These are phyloP conservation scores for Fusarium algeriense DNA, from an alignment of 2,329 filamentous ascomycete species.

Conservation along the genomic window DNA sequence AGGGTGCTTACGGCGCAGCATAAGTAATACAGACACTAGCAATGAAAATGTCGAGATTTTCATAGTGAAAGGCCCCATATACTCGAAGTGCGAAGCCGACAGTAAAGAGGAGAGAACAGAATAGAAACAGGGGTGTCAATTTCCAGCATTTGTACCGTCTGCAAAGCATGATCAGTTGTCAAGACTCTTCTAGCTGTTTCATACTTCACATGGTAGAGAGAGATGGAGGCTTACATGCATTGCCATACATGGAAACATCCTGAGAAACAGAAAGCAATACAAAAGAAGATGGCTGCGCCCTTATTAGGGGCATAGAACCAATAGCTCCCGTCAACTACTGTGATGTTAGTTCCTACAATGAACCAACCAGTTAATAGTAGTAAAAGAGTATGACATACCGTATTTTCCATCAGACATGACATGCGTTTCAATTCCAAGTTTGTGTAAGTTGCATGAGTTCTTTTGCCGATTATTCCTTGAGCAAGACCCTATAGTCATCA, in stretches of 20 bases:
- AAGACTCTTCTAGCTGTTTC: background rate
- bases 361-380: background rate
- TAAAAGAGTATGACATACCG: slow-evolving; percentile 36
- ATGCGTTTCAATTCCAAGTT: background rate
- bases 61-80: slow-evolving; percentile 51
- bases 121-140: slow-evolving; percentile 65
- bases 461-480: background rate
- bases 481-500: background rate
- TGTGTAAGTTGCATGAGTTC: background rate
- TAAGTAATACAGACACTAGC: slow-evolving; percentile 53
- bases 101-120: slow-evolving; percentile 66
- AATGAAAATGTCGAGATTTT: slow-evolving; percentile 50
- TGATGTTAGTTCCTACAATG: background rate
- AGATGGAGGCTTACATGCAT: slow-evolving; percentile 56
- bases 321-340: slow-evolving; percentile 56
- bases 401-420: slow-evolving; percentile 50
- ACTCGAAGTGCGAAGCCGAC: slow-evolving; percentile 64
- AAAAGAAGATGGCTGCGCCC: slow-evolving; percentile 62
- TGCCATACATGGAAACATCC: slow-evolving; percentile 58
- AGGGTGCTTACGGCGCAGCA: slow-evolving; percentile 49
- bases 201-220: background rate
- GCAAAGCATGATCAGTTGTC: background rate
- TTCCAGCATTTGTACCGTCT: slow-evolving; percentile 70
- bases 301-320: slow-evolving; percentile 63
- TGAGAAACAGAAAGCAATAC: slow-evolving; percentile 55